These are phyloP conservation scores for Penicillium goetzii DNA, from an alignment of 495 filamentous ascomycete genomes.

Conservation along the genomic window DNA sequence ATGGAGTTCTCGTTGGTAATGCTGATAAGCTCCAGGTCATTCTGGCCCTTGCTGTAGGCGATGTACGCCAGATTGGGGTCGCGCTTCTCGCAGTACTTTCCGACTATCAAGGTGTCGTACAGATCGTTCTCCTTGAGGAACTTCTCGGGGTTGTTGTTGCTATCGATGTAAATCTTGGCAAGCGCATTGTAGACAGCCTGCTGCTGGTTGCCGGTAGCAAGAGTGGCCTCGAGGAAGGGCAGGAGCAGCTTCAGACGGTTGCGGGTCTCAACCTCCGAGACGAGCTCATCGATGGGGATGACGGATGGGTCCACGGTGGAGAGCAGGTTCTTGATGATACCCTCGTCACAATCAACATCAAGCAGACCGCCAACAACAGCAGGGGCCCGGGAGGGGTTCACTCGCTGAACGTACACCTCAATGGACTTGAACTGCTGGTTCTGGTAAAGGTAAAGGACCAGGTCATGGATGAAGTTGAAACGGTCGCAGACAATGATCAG, in stretches of 20 bases:
- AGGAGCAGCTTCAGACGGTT: constrained; percentile 95
- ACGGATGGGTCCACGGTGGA: constrained; percentile 79
- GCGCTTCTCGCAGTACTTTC: constrained; percentile 98
- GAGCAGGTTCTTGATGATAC: constrained; percentile 92
- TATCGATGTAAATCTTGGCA: constrained; percentile 99
- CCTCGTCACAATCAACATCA: constrained; percentile 96
- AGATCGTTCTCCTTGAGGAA: constrained; percentile 98
- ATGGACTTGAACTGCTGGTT: constrained; percentile 99
- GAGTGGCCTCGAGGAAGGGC: constrained; percentile 93
- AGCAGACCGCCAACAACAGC: constrained; percentile 94
- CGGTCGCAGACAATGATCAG: constrained; percentile 98
- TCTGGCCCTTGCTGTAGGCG: constrained; percentile 94
- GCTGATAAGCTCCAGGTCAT: constrained; percentile 94
- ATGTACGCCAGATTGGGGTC: constrained; percentile 97
- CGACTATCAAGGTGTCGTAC: constrained; percentile 90
- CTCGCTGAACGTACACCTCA: constrained; percentile 98
- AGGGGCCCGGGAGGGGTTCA: constrained; percentile 92
- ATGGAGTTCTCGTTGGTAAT: constrained; percentile 99
- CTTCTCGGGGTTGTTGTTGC: constrained; percentile 97
- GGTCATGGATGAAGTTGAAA: constrained; percentile 96
- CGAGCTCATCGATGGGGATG: constrained; percentile 95
- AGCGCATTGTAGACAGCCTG: constrained; percentile 98
- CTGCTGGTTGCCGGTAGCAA: constrained; percentile 92
- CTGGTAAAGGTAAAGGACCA: constrained; percentile 97
- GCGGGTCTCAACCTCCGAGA: constrained; percentile 89